Evolutionary conservation across 2,329 filamentous ascomycete genomes (phyloP), one percentile per base, ranked within the genome.

Genomic region (Phialophora chinensis): DNA sequence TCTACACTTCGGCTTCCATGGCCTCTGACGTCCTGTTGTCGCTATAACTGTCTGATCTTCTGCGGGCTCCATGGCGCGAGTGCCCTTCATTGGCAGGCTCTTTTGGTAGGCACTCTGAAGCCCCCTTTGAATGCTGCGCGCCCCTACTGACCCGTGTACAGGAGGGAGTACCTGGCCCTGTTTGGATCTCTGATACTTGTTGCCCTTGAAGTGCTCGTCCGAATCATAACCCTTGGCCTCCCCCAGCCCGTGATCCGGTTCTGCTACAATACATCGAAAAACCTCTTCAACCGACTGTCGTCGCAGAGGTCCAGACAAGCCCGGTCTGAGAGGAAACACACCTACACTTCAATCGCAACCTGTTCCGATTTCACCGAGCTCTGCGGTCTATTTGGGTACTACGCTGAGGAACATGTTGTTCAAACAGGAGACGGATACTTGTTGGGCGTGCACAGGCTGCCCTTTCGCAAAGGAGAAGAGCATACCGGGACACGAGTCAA

Each of bases 391-490:
- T 97, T 90, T 78, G 94, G 93, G 55, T 98, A 97, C 79, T 90
- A 92, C 73, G 92, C 94, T 5, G 95, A 99, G 77, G 95, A 99
- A 79, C 95, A 99, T 77, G 90, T 99, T 58, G 91, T 96, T 11
- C 93, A 97, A 79, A 99, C 95, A 1, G 89, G 88, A 68, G 95
- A 99, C 82, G 95, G 95, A 17, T 99, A 96, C 76, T 83, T 99
- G 53, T 86, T 99, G 17, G 94, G 94, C 8, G 80, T 98, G 65
- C 95, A 99, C 78, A 87, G 95, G 7, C 81, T 99, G 55, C 91
- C 91, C 23, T 96, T 91, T 86, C 87, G 86, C 66, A 90, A 88
- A 73, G 92, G 92, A 11, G 66, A 68, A 33, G 71, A 73, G 31
- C 54, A 67, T 8, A 62, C 23, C 31, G 87, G 88, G n/a, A 81